Evolutionary conservation across 164 flowering plant genomes (phyloP), one percentile per base, ranked within the genome.

Genomic region (Tinospora cordifolia): DNA sequence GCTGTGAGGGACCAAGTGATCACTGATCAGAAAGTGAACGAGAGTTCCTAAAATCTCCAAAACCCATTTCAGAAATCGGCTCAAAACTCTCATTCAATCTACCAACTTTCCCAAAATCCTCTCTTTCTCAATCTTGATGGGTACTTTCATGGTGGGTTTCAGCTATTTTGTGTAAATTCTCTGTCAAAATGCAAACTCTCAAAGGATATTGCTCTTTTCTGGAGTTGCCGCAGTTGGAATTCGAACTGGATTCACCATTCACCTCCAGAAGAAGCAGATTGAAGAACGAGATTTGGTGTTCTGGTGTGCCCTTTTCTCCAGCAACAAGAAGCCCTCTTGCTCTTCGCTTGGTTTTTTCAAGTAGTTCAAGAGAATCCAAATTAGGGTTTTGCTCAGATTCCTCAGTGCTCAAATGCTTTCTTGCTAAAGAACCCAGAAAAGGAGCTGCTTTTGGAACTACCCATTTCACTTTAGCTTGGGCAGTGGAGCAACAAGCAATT

Each of bases 151-250:
- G 62, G 63, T 75, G 78, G 74, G 78, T 72, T 74, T 78, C 34
- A 66, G 51, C 24, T 51, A 67, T 68, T 65, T 1, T 24, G 64
- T 36, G 36, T 68, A 38, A 66, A 22, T 64, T 54, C 40, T 5
- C 3, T 25, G 24, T 26, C 12, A 83, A 75, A 66, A 89, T 90
- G 93, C 85, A 85, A 79, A 76, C 84, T 82, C 77, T 79, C 24
- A 74, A 74, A 47, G 72, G 77, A 69, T 86, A 81, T 40, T 46
- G 15, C 8, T 75, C 69, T 67, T 79, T 74, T 72, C n/a, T n/a
- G n/a, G 73, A 68, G 44, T 63, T 74, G 21, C 76, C 86, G 68
- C 77, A 76, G 13, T 79, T 82, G 76, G 72, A 76, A 6, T 69
- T 67, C 70, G 82, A 81, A n/a, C n/a, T 76, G 49, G 71, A 63